Evolutionary conservation across 352 stramenopile genomes (phyloP).

Genomic region (Globisporangium yorkense): DNA sequence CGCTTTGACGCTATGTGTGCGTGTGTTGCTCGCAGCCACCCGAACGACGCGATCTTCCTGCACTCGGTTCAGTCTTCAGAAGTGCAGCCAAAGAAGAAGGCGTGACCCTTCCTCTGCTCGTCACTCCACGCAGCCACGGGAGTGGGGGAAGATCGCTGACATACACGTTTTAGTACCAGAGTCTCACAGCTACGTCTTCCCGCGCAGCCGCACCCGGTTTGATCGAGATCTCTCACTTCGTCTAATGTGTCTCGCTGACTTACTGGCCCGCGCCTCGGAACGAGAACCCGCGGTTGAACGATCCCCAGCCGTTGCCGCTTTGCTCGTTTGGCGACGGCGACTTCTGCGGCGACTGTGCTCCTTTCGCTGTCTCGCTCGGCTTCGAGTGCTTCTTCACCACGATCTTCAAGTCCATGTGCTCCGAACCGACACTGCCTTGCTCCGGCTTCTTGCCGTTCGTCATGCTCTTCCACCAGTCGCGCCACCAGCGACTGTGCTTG

Average conservation of each 20-base stretch:
- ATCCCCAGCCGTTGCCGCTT: conserved; percentile 1
- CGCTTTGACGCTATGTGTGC: conserved; percentile 2
- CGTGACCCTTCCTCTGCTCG: conserved; percentile 5
- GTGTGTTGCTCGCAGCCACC: conserved; percentile 51
- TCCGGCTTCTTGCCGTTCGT: conserved; percentile 2
- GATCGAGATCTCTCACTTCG: neutral
- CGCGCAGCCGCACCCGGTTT: neutral
- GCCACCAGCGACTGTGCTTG: conserved; percentile 19
- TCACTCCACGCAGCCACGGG: neutral
- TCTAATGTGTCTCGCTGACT: neutral
- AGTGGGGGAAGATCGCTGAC: neutral
- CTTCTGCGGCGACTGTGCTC: neutral
- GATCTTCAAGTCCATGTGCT: neutral
- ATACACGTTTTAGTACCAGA: conserved; percentile 1
- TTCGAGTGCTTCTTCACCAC: conserved; percentile 1
- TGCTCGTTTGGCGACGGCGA: too few relatives aligned
- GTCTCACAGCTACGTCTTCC: neutral
- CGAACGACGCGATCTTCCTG: conserved; percentile 92
- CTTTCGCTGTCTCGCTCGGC: neutral
- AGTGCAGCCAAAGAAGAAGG: conserved; percentile 76
- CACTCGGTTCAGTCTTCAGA: conserved; percentile 86
- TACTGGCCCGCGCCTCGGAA: conserved; percentile 4
- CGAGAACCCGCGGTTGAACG: conserved; percentile 8
- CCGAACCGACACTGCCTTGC: neutral
- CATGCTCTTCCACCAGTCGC: conserved; percentile 4